A percentile compares a stretch with the other conserved stretches of the same genome.
These are phyloP conservation scores for Chlorella ohadii DNA, from an alignment of 139 green algal species.

Conservation along the genomic window DNA sequence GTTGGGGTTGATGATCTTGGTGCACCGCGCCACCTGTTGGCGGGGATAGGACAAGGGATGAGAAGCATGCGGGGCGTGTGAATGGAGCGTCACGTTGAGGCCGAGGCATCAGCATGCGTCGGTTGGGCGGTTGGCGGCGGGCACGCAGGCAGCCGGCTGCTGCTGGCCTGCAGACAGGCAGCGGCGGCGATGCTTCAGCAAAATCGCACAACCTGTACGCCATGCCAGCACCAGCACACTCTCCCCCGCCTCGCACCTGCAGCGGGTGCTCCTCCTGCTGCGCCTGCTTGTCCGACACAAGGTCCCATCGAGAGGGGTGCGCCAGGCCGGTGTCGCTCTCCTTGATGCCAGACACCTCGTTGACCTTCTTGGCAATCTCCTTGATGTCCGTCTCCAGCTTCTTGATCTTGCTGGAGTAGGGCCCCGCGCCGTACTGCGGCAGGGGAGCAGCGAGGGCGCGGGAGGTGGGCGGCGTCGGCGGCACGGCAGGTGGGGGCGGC, in stretches of 20 bases:
- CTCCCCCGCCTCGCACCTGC: constrained; percentile 55
- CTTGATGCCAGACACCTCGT: constrained; percentile 67
- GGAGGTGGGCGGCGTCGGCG: not conserved
- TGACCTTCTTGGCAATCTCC: constrained; percentile 52
- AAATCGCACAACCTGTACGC: too few relatives aligned
- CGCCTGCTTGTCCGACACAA: constrained; percentile 99
- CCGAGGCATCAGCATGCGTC: too few relatives aligned
- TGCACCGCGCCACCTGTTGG: constrained; percentile 95
- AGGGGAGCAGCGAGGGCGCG: not conserved
- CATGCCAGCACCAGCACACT: too few relatives aligned
- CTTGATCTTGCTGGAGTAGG: constrained; percentile 91
- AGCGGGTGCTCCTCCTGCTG: constrained; percentile 98
- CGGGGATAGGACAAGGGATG: not conserved
- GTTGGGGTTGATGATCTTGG: constrained; percentile 99
- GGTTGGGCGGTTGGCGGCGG: not conserved
- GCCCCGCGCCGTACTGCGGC: constrained; percentile 85
- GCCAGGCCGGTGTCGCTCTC: constrained; percentile 92
- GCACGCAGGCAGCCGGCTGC: too few relatives aligned
- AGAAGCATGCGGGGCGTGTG: not conserved
- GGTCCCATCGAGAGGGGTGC: constrained; percentile 97
- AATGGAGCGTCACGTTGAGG: too few relatives aligned
- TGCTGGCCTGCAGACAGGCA: too few relatives aligned
- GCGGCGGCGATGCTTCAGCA: too few relatives aligned
- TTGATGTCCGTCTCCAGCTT: constrained; percentile 61
- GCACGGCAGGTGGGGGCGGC: not conserved